Evolutionary conservation across 1,284 basidiomycete species (phyloP), one percentile per base, ranked within the genome.

Genomic region (Ganoderma resinaceum): DNA sequence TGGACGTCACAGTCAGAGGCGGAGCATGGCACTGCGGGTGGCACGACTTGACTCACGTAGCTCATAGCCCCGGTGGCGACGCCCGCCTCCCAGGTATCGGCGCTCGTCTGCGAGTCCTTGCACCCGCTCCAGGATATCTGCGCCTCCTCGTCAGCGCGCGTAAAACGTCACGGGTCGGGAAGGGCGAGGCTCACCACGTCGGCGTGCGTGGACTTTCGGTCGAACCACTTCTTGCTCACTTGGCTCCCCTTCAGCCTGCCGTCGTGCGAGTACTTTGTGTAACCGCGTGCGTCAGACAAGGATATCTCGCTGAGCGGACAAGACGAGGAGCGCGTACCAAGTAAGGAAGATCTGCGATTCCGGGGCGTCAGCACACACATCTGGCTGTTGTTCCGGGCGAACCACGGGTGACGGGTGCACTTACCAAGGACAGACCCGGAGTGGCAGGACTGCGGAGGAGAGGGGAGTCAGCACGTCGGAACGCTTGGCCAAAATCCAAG

Each of bases 21-120:
- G 6, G 14, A 3, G 40, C 18, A 20, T 29, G 11, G 1, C 20
- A 43, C 52, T 31, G 37, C 12, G 23, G 37, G 35, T 35, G 64
- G 35, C 9, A 53, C 14, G 57, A 6, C 14, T 20, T 20, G 26
- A 83, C 88, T 60, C 73, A 92, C 91, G 74, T 85, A 89, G 77
- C 89, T 92, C 95, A 96, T 96, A 1, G 95, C 95, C 57, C 96
- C 97, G 1, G 94, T 95, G 5, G 92, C 95, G 65, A 86, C 83
- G 1, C 95, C 95, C 4, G 88, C 88, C 79, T 96, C 94, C 64
- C 85, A 83, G 0, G 95, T 92, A 78, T 98, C 96, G 16, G 96
- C 96, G 75, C 93, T 95, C 11, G 96, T 98, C 81, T 98, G 96
- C 18, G 89, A 88, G 78, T 98, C 96, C 77, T 95, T 96, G 82